Percentiles rank a stretch among this genome's conserved stretches.
Conservation (phyloP, 441 rosid species). For the Aquilaria agallochum region DNA sequence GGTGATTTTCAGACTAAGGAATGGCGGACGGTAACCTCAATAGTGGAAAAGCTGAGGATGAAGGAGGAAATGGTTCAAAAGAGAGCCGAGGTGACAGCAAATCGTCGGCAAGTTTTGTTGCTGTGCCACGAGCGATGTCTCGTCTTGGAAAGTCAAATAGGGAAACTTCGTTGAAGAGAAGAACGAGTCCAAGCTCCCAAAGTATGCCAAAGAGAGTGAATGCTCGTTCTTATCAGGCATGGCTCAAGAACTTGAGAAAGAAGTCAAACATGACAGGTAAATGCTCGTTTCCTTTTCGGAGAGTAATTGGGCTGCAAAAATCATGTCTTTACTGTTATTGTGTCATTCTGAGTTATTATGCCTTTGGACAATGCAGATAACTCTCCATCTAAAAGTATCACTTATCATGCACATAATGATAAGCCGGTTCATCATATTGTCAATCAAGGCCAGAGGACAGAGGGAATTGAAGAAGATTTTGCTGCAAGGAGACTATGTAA, state of each 20-base stretch:
- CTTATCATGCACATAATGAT: not conserved
- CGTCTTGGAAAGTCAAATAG: constrained; percentile 51
- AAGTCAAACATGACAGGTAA: constrained; percentile 9
- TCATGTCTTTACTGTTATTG: no score
- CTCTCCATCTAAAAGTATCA: not conserved
- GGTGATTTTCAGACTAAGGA: constrained; percentile 10
- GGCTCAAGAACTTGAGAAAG: not conserved
- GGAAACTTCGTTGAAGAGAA: constrained; percentile 33
- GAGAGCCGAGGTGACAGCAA: constrained; percentile 35
- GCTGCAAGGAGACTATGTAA: not conserved
- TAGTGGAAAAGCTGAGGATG: constrained; percentile 31
- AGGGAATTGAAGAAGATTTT: not conserved
- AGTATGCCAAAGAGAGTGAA: constrained; percentile 15
- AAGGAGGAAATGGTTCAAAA: constrained; percentile 23
- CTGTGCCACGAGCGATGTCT: constrained; percentile 21
- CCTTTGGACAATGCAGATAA: not conserved
- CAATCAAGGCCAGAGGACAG: not conserved
- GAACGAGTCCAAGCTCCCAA: constrained; percentile 25
- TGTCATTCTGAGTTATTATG: not conserved
- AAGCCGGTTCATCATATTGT: not conserved
- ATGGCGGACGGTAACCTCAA: constrained; percentile 38
- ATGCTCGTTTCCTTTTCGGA: not conserved
- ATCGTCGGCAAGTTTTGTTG: constrained; percentile 21
- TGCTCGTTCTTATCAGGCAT: constrained; percentile 11
- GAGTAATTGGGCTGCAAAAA: no score